Evolutionary conservation across 2,329 filamentous ascomycete species (phyloP).

Genomic region (Colletotrichum gloeosporioides): DNA sequence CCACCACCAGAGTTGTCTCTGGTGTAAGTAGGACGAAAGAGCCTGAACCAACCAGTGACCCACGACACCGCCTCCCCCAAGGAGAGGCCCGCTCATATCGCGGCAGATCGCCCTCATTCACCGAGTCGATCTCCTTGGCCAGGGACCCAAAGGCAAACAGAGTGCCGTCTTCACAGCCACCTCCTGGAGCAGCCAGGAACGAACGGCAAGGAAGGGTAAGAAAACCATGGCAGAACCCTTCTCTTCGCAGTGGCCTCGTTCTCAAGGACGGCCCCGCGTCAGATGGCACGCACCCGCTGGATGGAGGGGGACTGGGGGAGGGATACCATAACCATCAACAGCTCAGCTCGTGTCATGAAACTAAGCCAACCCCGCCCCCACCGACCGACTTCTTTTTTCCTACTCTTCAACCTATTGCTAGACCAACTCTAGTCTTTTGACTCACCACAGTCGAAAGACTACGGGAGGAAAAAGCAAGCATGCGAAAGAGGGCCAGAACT

Average conservation of each 20-base stretch:
- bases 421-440: background rate
- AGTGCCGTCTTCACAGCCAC: slow-evolving; percentile 7
- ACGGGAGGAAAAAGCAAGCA: background rate
- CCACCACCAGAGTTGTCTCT: background rate
- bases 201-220: background rate
- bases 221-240: background rate
- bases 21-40: background rate
- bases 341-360: slow-evolving; percentile 11
- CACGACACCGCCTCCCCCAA: background rate
- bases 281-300: background rate
- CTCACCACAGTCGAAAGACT: background rate
- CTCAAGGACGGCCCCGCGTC: background rate
- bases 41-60: background rate
- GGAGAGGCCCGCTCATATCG: background rate
- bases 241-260: background rate
- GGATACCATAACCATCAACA: background rate
- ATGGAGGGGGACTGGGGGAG: background rate
- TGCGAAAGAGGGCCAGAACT: background rate
- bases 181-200: background rate
- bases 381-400: background rate
- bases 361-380: background rate
- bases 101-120: slow-evolving; percentile 11
- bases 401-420: background rate
- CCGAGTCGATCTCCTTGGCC: background rate
- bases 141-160: background rate